phyloP scores from a whole-genome alignment of 768 basidiomycete species.

The Rhizopogon vesiculosus region DNA sequence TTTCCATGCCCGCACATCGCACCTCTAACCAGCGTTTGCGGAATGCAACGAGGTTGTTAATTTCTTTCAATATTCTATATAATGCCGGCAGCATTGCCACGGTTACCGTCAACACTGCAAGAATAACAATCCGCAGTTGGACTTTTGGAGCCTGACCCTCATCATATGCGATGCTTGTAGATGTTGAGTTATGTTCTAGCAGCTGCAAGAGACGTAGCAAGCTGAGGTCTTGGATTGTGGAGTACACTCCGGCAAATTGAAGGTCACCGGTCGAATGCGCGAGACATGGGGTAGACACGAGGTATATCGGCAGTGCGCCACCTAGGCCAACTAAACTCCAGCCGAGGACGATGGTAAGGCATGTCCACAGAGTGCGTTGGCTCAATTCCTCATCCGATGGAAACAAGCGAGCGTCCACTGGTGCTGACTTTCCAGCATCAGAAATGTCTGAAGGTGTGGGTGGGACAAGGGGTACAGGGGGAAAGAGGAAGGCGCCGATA shows the following conservation, averaged over 20 bases:
- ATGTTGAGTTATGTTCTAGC: constrained; percentile 40
- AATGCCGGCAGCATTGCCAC: constrained; percentile 65
- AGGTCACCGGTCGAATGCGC: constrained; percentile 42
- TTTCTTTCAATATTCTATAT: constrained; percentile 60
- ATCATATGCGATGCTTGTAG: constrained; percentile 16
- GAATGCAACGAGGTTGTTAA: constrained; percentile 49
- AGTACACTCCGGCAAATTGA: constrained; percentile 53
- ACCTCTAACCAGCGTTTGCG: constrained; percentile 57
- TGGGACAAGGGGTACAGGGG: constrained; percentile 64
- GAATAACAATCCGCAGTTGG: constrained; percentile 61
- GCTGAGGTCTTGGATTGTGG: constrained; percentile 70
- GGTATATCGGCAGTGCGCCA: constrained; percentile 71
- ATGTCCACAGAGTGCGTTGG: constrained; percentile 67
- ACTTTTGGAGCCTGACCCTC: constrained; percentile 37
- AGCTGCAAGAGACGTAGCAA: constrained; percentile 68
- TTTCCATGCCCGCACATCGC: constrained; percentile 63
- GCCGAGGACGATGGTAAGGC: constrained; percentile 56
- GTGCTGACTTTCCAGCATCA: constrained; percentile 44
- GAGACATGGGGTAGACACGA: constrained; percentile 66
- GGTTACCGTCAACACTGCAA: constrained; percentile 57
- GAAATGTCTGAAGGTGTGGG: constrained; percentile 51
- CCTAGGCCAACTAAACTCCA: constrained; percentile 67
- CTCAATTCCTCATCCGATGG: constrained; percentile 73
- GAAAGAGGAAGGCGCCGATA: constrained; percentile 67
- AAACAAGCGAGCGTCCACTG: constrained; percentile 51